These are phyloP conservation scores for Saksenaea oblongispora DNA, from an alignment of 371 early-diverging fungal species.

Conservation along the genomic window DNA sequence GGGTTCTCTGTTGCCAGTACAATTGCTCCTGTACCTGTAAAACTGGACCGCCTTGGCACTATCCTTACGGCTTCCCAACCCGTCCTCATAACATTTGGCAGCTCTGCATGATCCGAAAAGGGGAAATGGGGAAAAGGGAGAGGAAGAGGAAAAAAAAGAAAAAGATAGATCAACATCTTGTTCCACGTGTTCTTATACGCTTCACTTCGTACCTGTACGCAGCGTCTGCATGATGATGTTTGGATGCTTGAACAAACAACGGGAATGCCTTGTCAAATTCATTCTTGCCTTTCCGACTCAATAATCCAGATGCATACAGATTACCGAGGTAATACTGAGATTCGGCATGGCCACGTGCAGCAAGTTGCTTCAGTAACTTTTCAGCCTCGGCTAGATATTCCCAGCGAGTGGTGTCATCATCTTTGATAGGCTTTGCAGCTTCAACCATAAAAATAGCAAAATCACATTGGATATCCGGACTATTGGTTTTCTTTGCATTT, in stretches of 20 bases:
- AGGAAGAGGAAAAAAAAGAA: constrained; percentile 5
- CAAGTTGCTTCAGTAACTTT: constrained; percentile 60
- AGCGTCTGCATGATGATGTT: constrained; percentile 70
- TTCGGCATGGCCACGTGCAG: constrained; percentile 64
- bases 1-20: constrained; percentile 5
- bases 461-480: constrained; percentile 78
- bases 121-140: neutral
- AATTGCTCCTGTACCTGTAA: constrained; percentile 52
- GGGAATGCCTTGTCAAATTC: constrained; percentile 75
- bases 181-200: neutral
- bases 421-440: constrained; percentile 61
- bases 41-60: constrained; percentile 71
- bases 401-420: constrained; percentile 53
- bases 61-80: constrained; percentile 63
- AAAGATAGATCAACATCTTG: neutral
- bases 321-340: constrained; percentile 71
- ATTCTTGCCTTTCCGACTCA: constrained; percentile 60
- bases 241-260: constrained; percentile 68
- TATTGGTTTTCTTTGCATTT: constrained; percentile 82
- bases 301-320: constrained; percentile 61
- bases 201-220: constrained; percentile 51
- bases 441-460: constrained; percentile 82
- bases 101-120: constrained; percentile 34
- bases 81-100: constrained; percentile 74
- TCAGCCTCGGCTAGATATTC: constrained; percentile 66